A percentile compares a stretch with the other conserved stretches of the same genome.
Evolutionary conservation across 768 basidiomycete species (phyloP).

Genomic region (Tylopilus rubrobrunneus): DNA sequence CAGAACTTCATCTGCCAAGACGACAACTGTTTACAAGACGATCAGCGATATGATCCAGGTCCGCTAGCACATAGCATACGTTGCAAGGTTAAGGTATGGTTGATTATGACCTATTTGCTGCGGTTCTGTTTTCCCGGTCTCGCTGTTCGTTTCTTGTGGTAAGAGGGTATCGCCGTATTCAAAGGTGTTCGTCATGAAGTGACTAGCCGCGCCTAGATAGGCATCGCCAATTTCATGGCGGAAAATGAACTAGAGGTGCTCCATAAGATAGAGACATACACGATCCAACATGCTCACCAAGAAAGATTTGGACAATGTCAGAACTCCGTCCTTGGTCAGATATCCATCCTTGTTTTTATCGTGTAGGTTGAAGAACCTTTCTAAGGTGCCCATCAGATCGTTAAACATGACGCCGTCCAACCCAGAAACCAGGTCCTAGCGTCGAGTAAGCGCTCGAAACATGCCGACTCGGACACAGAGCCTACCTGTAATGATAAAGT

Average conservation of each 20-base stretch:
- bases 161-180: conserved; percentile 96
- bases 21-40: conserved; percentile 61
- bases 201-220: conserved; percentile 92
- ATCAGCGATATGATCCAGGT: conserved; percentile 8
- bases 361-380: conserved; percentile 97
- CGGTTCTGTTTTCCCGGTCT: conserved; percentile 40
- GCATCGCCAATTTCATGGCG: conserved; percentile 95
- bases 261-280: conserved; percentile 1
- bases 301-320: conserved; percentile 92
- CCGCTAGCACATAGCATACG: conserved; percentile 40
- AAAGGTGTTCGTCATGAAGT: conserved; percentile 97
- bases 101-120: conserved; percentile 66
- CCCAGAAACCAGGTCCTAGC: conserved; percentile 83
- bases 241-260: conserved; percentile 81
- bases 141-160: conserved; percentile 37
- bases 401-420: conserved; percentile 92
- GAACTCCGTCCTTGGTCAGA: conserved; percentile 92
- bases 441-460: conserved; percentile 4
- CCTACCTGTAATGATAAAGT: conserved; percentile 86
- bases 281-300: conserved; percentile 46
- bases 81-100: conserved; percentile 90
- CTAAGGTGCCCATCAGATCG: conserved; percentile 97
- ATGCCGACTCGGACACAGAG: not conserved
- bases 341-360: conserved; percentile 96
- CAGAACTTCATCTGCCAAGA: conserved; percentile 92